These are phyloP conservation scores for Sporothrix schenckii DNA, from an alignment of 2,329 filamentous ascomycete genomes.

Conservation along the genomic window DNA sequence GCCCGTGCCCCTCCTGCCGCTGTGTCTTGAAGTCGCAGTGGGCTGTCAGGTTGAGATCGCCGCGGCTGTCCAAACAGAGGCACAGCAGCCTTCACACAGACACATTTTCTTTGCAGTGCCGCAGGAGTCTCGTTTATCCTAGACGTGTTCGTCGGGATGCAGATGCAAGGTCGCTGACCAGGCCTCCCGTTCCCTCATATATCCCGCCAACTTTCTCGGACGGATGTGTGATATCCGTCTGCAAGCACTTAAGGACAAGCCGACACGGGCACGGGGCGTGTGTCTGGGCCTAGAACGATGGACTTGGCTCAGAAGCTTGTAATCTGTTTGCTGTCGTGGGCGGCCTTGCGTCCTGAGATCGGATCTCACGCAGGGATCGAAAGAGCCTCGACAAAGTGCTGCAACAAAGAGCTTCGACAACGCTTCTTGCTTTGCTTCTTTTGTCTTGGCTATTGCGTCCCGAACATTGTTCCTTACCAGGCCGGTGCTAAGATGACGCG, in stretches of 20 bases:
- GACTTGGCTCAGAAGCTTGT: background rate
- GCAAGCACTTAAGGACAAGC: conserved; percentile 16
- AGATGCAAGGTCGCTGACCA: background rate
- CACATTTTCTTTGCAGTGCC: background rate
- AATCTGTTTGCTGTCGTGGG: background rate
- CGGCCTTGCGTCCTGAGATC: background rate
- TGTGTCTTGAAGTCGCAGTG: too few species aligned
- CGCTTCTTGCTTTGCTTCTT: background rate
- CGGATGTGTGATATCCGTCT: background rate
- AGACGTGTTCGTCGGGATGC: background rate
- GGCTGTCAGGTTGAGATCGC: conserved; percentile 3
- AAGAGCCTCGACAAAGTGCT: background rate
- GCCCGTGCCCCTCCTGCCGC: background rate
- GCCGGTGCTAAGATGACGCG: background rate
- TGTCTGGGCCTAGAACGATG: background rate
- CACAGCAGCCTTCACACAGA: conserved; percentile 24
- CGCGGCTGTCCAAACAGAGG: conserved; percentile 1
- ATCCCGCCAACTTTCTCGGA: background rate
- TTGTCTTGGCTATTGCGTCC: background rate
- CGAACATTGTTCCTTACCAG: background rate
- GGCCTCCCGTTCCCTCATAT: background rate
- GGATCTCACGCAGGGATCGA: background rate
- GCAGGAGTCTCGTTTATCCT: background rate
- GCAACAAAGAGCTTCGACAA: background rate
- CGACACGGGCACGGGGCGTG: background rate